Evolutionary conservation across 108 stramenopile genomes (phyloP).

Genomic region (Epithemia pelagica): DNA sequence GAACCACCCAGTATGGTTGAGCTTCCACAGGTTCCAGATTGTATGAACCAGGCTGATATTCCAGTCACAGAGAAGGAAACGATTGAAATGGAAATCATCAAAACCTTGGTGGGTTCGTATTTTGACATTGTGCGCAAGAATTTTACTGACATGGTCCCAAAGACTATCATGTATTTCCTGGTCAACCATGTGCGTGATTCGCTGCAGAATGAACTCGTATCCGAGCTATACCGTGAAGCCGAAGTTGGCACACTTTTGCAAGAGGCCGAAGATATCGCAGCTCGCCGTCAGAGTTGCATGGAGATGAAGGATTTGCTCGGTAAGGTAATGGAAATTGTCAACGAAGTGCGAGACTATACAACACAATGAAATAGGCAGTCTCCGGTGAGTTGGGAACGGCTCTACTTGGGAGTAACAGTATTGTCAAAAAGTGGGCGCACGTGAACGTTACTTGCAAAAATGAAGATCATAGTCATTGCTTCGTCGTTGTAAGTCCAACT

Average conservation of each 20-base stretch:
- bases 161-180: slow-evolving; percentile 98
- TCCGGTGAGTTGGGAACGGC: too few species aligned
- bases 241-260: slow-evolving; percentile 75
- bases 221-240: slow-evolving; percentile 87
- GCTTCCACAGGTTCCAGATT: slow-evolving; percentile 87
- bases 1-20: slow-evolving; percentile 83
- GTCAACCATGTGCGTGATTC: slow-evolving; percentile 93
- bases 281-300: slow-evolving; percentile 75
- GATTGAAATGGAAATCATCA: slow-evolving; percentile 94
- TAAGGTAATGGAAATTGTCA: slow-evolving; percentile 92
- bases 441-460: too few species aligned
- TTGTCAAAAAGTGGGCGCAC: too few species aligned
- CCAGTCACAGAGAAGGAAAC: slow-evolving; percentile 84
- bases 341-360: slow-evolving; percentile 94
- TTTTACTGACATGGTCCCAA: slow-evolving; percentile 76
- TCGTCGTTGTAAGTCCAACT: too few species aligned
- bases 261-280: slow-evolving; percentile 87
- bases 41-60: slow-evolving; percentile 86
- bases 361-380: too few species aligned
- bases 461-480: too few species aligned
- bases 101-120: slow-evolving; percentile 89
- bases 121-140: slow-evolving; percentile 91
- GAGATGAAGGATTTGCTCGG: slow-evolving; percentile 89
- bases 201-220: slow-evolving; percentile 93
- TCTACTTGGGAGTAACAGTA: too few species aligned